These are phyloP conservation scores for Rosa persica DNA, from an alignment of 306 rosid genomes.

Conservation along the genomic window DNA sequence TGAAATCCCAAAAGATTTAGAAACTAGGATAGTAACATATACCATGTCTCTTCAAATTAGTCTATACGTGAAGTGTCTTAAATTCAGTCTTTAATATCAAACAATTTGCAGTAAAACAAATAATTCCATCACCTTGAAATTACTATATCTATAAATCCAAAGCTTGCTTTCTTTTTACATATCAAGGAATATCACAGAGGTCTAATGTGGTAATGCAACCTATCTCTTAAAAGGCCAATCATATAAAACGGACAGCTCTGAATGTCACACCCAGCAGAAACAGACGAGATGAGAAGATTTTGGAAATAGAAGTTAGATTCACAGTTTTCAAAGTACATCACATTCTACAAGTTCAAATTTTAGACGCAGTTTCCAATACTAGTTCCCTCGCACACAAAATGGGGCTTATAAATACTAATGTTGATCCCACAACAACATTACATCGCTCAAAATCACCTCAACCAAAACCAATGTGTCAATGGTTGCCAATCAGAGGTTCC, in stretches of 20 bases:
- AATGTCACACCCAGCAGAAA: not conserved
- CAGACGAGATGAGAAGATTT: not conserved
- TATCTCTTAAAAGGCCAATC: not conserved
- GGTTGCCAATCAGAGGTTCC: not conserved
- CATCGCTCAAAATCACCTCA: not conserved
- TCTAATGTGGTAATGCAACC: not conserved
- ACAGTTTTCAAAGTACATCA: not conserved
- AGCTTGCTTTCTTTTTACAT: not conserved
- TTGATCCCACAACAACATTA: not conserved
- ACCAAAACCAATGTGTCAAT: not conserved
- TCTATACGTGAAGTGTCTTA: not conserved
- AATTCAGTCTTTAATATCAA: not conserved
- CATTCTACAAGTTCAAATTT: not conserved
- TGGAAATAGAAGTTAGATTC: not conserved
- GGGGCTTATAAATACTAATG: not conserved
- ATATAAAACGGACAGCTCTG: not conserved
- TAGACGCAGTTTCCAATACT: not conserved
- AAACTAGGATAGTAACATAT: not conserved
- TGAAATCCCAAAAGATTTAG: not conserved
- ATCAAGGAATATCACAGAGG: not conserved
- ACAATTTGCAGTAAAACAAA: not conserved
- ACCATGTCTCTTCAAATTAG: not conserved
- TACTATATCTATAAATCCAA: not conserved
- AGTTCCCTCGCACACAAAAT: not conserved
- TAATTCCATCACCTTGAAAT: not conserved